Evolutionary conservation across 2,329 filamentous ascomycete genomes (phyloP), one percentile per base, ranked within the genome.

Genomic region (Rhinocladiella mackenziei): DNA sequence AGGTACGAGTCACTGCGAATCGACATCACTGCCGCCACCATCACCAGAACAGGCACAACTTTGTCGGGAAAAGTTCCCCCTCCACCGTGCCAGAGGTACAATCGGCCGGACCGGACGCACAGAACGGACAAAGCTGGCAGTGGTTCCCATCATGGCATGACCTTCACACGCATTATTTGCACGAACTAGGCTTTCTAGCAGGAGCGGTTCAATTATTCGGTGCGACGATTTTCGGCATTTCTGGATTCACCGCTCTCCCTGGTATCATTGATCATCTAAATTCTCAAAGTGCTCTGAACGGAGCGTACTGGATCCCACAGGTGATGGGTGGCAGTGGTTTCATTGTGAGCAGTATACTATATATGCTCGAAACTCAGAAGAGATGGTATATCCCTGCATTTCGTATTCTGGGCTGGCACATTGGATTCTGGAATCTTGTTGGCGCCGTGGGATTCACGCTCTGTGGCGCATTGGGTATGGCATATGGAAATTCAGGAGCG

Each of bases 321-420:
- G 74, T 84, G 5, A 63, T 84, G 2, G 81, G 81, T 3, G 80
- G 80, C 1, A 58, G 60, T 0, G 77, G 80, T 3, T 84, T 85
- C 61, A 74, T 83, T 47, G 56, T 80, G 17, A 81, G 70, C 20
- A 70, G 67, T 32, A 56, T 66, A 2, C 62, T 84, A 1, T 84
- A 83, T 61, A 83, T 83, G 73, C 56, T 84, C 5, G 81, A 85
- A 60, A 82, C 79, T 2, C 81, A 84, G 61, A 59, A 69, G 29
- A 73, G 68, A 33, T 85, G 81, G 81, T 84, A 76, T 54, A 63
- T 67, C 9, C 80, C 81, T 0, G 76, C 78, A 0, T 68, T 67
- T 3, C 58, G 61, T 2, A 66, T 78, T 0, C 67, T 85, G 1
- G 81, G 81, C 3, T 84, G 81, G 81, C 78, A 84, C 60, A 75